Evolutionary conservation across 1,139 yeast species (phyloP), one percentile per base, ranked within the genome.

Genomic region (Groenewaldozyma auringiensis): DNA sequence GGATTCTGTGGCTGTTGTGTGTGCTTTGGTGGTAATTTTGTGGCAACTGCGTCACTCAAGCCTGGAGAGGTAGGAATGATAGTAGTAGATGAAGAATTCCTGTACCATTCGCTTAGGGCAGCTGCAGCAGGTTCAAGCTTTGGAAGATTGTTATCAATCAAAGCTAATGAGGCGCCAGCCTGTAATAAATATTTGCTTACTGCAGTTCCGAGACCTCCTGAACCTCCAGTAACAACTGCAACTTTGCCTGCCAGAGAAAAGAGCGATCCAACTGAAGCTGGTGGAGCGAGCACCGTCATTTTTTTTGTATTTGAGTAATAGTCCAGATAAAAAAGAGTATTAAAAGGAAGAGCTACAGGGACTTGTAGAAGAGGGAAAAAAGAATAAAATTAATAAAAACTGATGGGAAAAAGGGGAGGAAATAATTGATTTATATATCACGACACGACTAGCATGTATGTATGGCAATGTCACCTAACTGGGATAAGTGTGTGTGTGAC

Each of bases 171-270:
- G 6, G 62, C 62, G 8, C 63, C 63, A 2, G 62, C 60, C 42
- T 57, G 57, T 4, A 59, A 51, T 20, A 59, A 50, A 41, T 55
- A 49, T 35, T 49, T 47, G 38, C 61, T 53, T 3, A 83, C 64
- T 16, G 83, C 79, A 29, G 79, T 68, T 2, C 88, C 82, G 55
- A 84, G 70, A 18, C 94, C 94, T 44, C 94, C 94, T 27, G 88
- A 81, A 16, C 94, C 94, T 44, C 94, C 94, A 31, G 94, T 84
- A 54, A 84, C 67, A 45, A 84, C 72, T 39, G 86, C 87, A 48
- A 83, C 70, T 63, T 81, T 78, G 46, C 84, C 84, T 56, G 81
- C 88, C 53, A 83, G 72, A 2, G 63, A 60, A 40, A 61, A 61
- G 33, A 56, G 52, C 42, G 43, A 21, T 42, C 39, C 39, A 18